Conservation (phyloP, 345 rosid genomes). For the Pistacia atlantica region DNA sequence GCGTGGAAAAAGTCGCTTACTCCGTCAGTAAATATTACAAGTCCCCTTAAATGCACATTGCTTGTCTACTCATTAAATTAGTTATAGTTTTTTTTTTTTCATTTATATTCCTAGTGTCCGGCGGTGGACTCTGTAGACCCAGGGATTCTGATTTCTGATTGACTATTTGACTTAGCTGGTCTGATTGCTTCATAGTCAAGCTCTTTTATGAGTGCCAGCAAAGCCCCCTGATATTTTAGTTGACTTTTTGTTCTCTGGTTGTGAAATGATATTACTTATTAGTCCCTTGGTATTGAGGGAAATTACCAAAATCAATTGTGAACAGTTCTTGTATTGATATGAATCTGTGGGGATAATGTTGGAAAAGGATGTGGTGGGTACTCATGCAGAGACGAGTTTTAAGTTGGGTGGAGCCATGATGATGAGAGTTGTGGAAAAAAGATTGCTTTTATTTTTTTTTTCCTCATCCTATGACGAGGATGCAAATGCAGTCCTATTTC, state of each 20-base stretch:
- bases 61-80: not conserved
- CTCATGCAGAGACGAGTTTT: conserved; percentile 17
- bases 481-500: conserved; percentile 7
- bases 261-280: conserved; percentile 3
- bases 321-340: not conserved
- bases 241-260: conserved; percentile 30
- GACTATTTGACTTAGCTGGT: conserved; percentile 18
- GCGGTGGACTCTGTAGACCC: conserved; percentile 14
- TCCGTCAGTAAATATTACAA: no score
- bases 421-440: not conserved
- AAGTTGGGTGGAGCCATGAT: conserved; percentile 38
- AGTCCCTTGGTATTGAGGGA: not conserved
- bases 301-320: conserved; percentile 8
- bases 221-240: conserved; percentile 20
- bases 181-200: conserved; percentile 13
- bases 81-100: not conserved
- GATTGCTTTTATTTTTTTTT: not conserved
- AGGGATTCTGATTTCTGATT: conserved; percentile 16
- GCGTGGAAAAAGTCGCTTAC: no score
- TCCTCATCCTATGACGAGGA: not conserved
- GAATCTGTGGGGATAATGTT: conserved; percentile 13
- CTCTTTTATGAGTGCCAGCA: conserved; percentile 22
- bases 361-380: conserved; percentile 34
- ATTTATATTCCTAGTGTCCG: conserved; percentile 18
- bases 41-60: not conserved